Conservation (phyloP, 1,284 basidiomycete genomes). For the Chondrostereum purpureum region DNA sequence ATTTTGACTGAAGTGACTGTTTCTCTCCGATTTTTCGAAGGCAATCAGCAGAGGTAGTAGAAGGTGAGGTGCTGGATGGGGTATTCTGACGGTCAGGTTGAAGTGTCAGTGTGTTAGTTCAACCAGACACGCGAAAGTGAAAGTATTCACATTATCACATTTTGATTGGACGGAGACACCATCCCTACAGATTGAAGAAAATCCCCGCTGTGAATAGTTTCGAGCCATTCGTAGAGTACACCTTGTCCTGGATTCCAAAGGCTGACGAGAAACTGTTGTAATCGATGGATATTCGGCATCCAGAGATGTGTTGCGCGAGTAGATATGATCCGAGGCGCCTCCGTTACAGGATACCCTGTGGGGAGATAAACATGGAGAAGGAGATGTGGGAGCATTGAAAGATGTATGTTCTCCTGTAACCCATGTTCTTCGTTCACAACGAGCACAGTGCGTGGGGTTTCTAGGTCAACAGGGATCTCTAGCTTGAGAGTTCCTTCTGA, state of each 20-base stretch:
- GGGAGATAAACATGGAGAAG: constrained; percentile 52
- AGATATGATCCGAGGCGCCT: constrained; percentile 48
- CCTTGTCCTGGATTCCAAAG: constrained; percentile 58
- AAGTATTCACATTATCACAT: constrained; percentile 38
- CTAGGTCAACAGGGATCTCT: constrained; percentile 59
- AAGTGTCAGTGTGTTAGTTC: constrained; percentile 18
- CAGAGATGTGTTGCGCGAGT: constrained; percentile 55
- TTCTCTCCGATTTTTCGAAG: constrained; percentile 40
- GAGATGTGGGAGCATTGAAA: constrained; percentile 54
- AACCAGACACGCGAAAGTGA: constrained; percentile 8
- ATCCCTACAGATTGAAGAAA: constrained; percentile 41
- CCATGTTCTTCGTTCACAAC: constrained; percentile 20
- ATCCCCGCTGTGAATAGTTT: constrained; percentile 58
- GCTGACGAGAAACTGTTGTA: constrained; percentile 36
- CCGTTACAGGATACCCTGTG: constrained; percentile 45
- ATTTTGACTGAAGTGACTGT: constrained; percentile 47
- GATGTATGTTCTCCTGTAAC: constrained; percentile 17
- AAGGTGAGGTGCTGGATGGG: constrained; percentile 47
- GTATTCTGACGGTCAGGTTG: constrained; percentile 36
- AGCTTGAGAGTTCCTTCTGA: constrained; percentile 38
- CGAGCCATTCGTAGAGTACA: constrained; percentile 64
- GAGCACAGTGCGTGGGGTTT: constrained; percentile 29
- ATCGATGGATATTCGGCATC: constrained; percentile 35
- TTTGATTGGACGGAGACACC: constrained; percentile 19
- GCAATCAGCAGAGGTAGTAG: constrained; percentile 42